Percentiles rank a stretch among this genome's conserved stretches.
Conservation (phyloP, 805 yeast genomes). For the Suhomyces prunicola region DNA sequence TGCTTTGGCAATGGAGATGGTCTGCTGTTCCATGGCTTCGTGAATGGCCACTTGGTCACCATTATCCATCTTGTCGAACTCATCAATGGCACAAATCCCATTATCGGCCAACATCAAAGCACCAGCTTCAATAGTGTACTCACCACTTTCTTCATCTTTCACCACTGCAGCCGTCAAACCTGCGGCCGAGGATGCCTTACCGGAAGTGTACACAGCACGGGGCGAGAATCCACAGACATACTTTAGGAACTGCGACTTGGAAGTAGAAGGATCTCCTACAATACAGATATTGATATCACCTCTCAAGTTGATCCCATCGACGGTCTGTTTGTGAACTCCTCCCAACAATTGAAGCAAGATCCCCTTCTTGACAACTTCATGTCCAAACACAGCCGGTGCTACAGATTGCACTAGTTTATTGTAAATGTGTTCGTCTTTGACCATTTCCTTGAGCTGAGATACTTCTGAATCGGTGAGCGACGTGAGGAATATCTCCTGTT, state of each 20-base stretch:
- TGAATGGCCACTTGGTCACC: constrained; percentile 97
- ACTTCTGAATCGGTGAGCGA: constrained; percentile 79
- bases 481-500: constrained; percentile 77
- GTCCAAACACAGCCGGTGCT: constrained; percentile 97
- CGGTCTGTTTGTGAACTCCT: constrained; percentile 91
- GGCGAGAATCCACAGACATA: constrained; percentile 91
- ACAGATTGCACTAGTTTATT: constrained; percentile 80
- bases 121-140: constrained; percentile 96
- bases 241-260: constrained; percentile 92
- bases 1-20: constrained; percentile 97
- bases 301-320: constrained; percentile 91
- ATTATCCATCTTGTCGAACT: constrained; percentile 96
- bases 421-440: constrained; percentile 81
- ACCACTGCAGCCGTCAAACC: constrained; percentile 98
- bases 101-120: constrained; percentile 98
- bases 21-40: constrained; percentile 99
- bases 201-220: constrained; percentile 93
- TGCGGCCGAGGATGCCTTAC: constrained; percentile 98
- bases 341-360: constrained; percentile 83
- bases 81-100: constrained; percentile 98
- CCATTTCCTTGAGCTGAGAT: constrained; percentile 83
- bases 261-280: constrained; percentile 97
- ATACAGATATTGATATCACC: constrained; percentile 96
- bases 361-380: constrained; percentile 91
- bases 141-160: constrained; percentile 95